A percentile compares a stretch with the other conserved stretches of the same genome.
Conservation (phyloP, 2,329 filamentous ascomycete species). For the Sarocladiaceae sp. region DNA sequence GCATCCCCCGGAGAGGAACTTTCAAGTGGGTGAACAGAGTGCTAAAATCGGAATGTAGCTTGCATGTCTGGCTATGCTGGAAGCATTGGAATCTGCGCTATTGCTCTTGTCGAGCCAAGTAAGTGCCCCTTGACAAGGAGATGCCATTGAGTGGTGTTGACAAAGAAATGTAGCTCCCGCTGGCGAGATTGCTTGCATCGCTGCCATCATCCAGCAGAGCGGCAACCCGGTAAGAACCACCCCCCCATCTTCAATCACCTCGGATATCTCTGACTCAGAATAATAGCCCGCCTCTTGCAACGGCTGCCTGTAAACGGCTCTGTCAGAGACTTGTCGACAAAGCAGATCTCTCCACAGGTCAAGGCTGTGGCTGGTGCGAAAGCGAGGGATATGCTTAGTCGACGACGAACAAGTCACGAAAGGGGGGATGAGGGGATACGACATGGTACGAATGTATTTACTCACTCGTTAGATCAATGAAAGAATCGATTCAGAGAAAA, state of each 20-base stretch:
- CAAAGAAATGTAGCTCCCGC: neutral
- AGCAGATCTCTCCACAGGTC: neutral
- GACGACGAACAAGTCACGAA: neutral
- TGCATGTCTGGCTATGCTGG: conserved; percentile 3
- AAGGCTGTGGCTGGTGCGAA: neutral
- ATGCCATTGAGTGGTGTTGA: neutral
- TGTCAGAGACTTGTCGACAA: neutral
- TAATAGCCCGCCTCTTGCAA: conserved; percentile 7
- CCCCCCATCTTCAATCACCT: neutral
- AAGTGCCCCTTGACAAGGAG: neutral
- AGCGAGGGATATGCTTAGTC: neutral
- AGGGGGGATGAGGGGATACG: too few relatives aligned
- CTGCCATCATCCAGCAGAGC: conserved; percentile 6
- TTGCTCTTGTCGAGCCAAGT: conserved; percentile 2
- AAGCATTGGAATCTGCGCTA: conserved; percentile 2
- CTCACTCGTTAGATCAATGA: conserved; percentile 1
- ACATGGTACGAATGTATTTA: too few relatives aligned
- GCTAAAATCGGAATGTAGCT: neutral
- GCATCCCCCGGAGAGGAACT: neutral
- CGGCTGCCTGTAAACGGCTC: conserved; percentile 1
- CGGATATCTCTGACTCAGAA: too few relatives aligned
- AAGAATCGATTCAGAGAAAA: conserved; percentile 1
- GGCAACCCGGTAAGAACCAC: conserved; percentile 1
- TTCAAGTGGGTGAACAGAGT: neutral
- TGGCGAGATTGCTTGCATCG: conserved; percentile 7